Base-by-base conservation (phyloP, 1,284 basidiomycete genomes). In the Moesziomyces antarcticus region DNA sequence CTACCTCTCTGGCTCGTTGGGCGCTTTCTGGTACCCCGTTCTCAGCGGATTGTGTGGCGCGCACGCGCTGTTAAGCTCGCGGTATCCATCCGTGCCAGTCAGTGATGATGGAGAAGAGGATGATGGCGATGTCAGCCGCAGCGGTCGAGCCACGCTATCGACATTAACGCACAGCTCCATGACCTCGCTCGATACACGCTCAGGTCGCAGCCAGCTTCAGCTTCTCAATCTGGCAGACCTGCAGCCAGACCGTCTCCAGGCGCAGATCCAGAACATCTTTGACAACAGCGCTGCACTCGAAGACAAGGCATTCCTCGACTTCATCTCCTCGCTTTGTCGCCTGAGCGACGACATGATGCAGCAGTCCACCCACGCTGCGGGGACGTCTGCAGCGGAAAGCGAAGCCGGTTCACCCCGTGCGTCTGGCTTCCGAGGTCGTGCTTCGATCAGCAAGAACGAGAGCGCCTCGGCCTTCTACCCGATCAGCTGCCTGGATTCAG, bases 11-110 rank as follows among this genome's bases (percentile, higher is more conserved):
- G 92, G 92, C 0, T 92, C 90, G 56, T 88, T 98, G 0, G 93
- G 91, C 11, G 88, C 89, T 41, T 93, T 91, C 69, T 99, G 96
- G 96, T 94, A 93, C 81, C 89, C 91, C 47, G 89, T 98, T 8
- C 88, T 99, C 48, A 94, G 97, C 48, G 71, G 71, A 3, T 47
- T 82, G 5, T 77, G 75, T 37, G 62, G 65, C 37, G 82, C 80
- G 3, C 58, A 74, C 10, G 51, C 61, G 9, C 22, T 69, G 27
- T 51, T 78, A 10, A 33, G 49, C n/a, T 58, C 68, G 13, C 47
- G 53, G 3, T 49, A 50, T 21, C 25, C 69, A 8, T 16, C 53
- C 9, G 27, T 37, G 16, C 49, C 30, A 21, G 55, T 37, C 4
- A 21, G 21, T 11, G 50, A 50, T 9, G 54, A 56, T 10, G 11